phyloP scores from a whole-genome alignment of 495 filamentous ascomycete genomes.

The Neurospora sp. region DNA sequence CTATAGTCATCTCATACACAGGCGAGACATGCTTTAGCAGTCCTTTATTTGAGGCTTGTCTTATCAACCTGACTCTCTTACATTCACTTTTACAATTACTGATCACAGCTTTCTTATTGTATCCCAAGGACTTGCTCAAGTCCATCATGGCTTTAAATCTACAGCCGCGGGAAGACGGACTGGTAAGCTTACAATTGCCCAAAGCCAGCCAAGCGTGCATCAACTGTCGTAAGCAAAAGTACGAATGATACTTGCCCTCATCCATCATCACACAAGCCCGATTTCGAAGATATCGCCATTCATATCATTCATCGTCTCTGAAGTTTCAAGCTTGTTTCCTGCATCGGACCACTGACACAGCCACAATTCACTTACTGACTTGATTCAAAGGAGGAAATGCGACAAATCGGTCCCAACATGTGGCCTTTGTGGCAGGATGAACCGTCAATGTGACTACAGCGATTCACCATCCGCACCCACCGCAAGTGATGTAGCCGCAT shows the following conservation, averaged over 20 bases:
- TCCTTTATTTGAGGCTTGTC: not conserved
- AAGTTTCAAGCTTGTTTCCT: not conserved
- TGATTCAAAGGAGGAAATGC: slow-evolving; percentile 28
- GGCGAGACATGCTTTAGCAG: not conserved
- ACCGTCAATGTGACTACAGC: slow-evolving; percentile 32
- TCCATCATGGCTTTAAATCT: not conserved
- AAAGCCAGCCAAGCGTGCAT: slow-evolving; percentile 18
- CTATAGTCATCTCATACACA: not conserved
- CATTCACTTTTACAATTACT: not conserved
- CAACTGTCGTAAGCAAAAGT: slow-evolving; percentile 33
- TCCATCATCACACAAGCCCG: not conserved
- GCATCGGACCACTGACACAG: not conserved
- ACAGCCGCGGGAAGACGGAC: not conserved
- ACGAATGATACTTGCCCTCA: not conserved
- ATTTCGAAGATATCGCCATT: not conserved
- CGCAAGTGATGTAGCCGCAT: slow-evolving; percentile 28
- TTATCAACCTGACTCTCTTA: not conserved
- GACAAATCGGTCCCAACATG: slow-evolving; percentile 37
- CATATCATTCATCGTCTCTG: not conserved
- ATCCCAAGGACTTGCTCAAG: not conserved
- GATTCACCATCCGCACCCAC: slow-evolving; percentile 22
- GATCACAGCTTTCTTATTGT: not conserved
- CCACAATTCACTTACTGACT: not conserved
- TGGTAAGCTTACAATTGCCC: not conserved
- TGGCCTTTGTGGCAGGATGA: slow-evolving; percentile 30